Evolutionary conservation across 2,329 filamentous ascomycete species (phyloP), one percentile per base, ranked within the genome.

Genomic region (Tolypocladium album): DNA sequence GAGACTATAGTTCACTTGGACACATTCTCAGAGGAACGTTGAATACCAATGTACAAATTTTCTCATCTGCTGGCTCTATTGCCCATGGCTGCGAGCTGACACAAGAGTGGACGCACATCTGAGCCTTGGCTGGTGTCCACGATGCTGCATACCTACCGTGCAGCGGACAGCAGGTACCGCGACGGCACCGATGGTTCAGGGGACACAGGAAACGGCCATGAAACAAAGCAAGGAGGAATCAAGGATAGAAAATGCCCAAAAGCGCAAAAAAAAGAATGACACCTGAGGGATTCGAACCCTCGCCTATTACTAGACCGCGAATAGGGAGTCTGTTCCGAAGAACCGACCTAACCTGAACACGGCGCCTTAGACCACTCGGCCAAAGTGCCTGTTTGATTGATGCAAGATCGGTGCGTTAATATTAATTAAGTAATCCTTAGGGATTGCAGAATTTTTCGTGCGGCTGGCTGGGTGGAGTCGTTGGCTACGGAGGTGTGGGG

Each of bases 201-300:
- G n/a, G n/a, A n/a, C n/a, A n/a, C n/a, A n/a, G n/a, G n/a, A n/a
- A n/a, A n/a, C n/a, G n/a, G n/a, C n/a, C n/a, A n/a, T n/a, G n/a
- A n/a, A n/a, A n/a, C n/a, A n/a, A n/a, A n/a, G n/a, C n/a, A n/a
- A n/a, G n/a, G n/a, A n/a, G n/a, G n/a, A n/a, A n/a, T n/a, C 5
- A 42, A 22, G 24, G 3, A 4, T 27, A 6, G 17, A 20, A 50
- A 31, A 8, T 4, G 13, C 9, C 27, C 2, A 15, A 12, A 34
- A 34, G 13, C 6, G 27, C 57, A 53, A 39, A 40, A 39, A 40
- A 56, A 55, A 56, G 57, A 57, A 59, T 69, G 67, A 69, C 67
- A 68, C 67, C 66, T 68, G 67, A 67, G 67, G 67, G 67, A 69
- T 66, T 69, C 67, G 67, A 69, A 69, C 67, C 67, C 67, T 67